phyloP scores from a whole-genome alignment of 1,284 basidiomycete genomes.

The Boletus hoseneyae region DNA sequence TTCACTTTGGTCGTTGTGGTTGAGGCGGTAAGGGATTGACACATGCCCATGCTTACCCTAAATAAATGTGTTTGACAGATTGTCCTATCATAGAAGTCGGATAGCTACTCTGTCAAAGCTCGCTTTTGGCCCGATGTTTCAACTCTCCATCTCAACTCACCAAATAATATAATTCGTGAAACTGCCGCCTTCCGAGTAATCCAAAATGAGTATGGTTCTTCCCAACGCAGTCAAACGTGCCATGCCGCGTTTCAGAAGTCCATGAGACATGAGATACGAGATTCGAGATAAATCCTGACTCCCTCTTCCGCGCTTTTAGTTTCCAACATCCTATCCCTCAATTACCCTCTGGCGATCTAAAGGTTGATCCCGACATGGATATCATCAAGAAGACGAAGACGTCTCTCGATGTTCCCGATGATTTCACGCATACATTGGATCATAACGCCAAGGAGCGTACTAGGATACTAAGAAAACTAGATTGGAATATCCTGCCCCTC shows the following conservation, averaged over 20 bases:
- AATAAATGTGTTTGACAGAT: background rate
- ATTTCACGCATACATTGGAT: background rate
- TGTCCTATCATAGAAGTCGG: background rate
- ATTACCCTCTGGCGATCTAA: background rate
- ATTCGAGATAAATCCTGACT: background rate
- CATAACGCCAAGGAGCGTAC: constrained; percentile 28
- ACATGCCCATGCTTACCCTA: background rate
- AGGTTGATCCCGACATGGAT: background rate
- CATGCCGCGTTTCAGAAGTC: background rate
- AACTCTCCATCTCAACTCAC: background rate
- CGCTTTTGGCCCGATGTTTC: background rate
- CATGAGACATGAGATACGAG: background rate
- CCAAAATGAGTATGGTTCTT: background rate
- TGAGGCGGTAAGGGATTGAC: background rate
- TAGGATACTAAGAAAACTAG: constrained; percentile 43
- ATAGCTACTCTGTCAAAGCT: background rate
- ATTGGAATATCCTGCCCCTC: constrained; percentile 44
- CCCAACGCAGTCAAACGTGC: background rate
- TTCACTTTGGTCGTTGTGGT: background rate
- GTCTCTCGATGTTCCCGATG: background rate
- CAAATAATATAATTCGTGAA: background rate
- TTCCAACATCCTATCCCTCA: background rate
- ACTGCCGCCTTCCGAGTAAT: background rate
- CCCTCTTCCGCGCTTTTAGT: background rate
- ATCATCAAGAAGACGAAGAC: background rate